Conservation (phyloP, 1,284 basidiomycete species). For the Prillingera fragicola region DNA sequence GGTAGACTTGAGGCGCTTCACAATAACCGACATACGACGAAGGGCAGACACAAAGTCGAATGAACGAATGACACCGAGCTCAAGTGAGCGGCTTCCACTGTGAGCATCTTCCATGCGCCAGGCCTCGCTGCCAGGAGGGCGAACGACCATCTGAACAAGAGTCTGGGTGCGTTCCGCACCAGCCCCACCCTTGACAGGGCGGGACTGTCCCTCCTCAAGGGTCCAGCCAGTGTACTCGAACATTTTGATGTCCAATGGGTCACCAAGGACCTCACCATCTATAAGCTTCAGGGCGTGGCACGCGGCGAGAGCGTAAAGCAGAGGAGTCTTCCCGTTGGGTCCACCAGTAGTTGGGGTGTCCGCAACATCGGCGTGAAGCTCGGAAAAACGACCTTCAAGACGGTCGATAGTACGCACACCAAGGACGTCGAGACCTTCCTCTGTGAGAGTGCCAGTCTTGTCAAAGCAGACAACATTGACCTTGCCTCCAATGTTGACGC, state of each 20-base stretch:
- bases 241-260: constrained; percentile 96
- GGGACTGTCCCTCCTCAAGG: constrained; percentile 78
- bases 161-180: constrained; percentile 69
- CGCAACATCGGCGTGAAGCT: constrained; percentile 78
- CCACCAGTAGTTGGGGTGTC: constrained; percentile 70
- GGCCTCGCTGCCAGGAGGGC: constrained; percentile 82
- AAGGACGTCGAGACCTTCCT: constrained; percentile 95
- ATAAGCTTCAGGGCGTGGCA: constrained; percentile 95
- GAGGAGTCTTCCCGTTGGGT: constrained; percentile 62
- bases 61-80: constrained; percentile 89
- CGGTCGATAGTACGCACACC: constrained; percentile 80
- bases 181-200: constrained; percentile 52
- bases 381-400: constrained; percentile 70
- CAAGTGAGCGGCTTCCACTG: constrained; percentile 66
- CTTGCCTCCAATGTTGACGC: constrained; percentile 94
- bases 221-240: constrained; percentile 96
- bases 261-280: constrained; percentile 82
- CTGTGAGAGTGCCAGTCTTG: constrained; percentile 97
- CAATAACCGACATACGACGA: constrained; percentile 94
- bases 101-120: constrained; percentile 91
- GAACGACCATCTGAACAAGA: constrained; percentile 92
- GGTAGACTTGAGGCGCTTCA: constrained; percentile 85
- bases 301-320: constrained; percentile 88
- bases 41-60: constrained; percentile 95
- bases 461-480: constrained; percentile 98